A percentile compares a stretch with the other conserved stretches of the same genome.
These are phyloP conservation scores for Debaryomycetaceae sp. DNA, from an alignment of 1,139 yeast genomes.

Conservation along the genomic window DNA sequence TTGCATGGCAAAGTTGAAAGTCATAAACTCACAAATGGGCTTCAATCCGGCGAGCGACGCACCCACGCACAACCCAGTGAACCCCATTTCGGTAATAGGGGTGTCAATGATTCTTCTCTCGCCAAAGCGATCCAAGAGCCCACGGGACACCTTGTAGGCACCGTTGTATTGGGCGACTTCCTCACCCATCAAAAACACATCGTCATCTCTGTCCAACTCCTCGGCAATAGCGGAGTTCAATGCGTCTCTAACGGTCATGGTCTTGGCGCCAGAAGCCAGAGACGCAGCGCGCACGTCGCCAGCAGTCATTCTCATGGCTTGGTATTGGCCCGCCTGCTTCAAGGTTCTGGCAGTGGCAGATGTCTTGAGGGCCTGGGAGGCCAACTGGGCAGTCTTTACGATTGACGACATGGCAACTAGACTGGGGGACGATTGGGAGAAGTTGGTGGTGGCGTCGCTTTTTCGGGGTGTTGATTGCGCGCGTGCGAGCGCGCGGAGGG, in stretches of 20 bases:
- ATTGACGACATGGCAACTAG: constrained; percentile 36
- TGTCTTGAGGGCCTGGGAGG: constrained; percentile 35
- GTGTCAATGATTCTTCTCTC: constrained; percentile 96
- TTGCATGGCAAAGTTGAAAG: constrained; percentile 99
- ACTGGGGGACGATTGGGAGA: too few species aligned
- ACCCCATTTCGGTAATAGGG: constrained; percentile 99
- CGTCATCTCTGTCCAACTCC: constrained; percentile 94
- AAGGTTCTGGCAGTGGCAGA: constrained; percentile 19
- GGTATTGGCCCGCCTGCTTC: constrained; percentile 29
- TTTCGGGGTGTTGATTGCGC: constrained; percentile 2
- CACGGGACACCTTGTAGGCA: constrained; percentile 96
- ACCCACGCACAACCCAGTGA: constrained; percentile 96
- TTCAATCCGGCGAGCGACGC: constrained; percentile 95
- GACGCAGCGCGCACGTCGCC: constrained; percentile 38
- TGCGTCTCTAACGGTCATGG: constrained; percentile 95
- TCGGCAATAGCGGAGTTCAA: constrained; percentile 93
- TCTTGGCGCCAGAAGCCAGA: constrained; percentile 49
- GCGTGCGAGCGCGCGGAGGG: background rate
- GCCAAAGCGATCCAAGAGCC: constrained; percentile 93
- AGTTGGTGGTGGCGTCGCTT: too few species aligned
- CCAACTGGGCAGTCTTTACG: constrained; percentile 46
- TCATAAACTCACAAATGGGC: constrained; percentile 98
- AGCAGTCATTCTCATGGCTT: constrained; percentile 34
- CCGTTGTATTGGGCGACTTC: constrained; percentile 99
- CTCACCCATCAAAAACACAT: constrained; percentile 95